Evolutionary conservation across 768 basidiomycete genomes (phyloP).

Genomic region (Collybia sordida): DNA sequence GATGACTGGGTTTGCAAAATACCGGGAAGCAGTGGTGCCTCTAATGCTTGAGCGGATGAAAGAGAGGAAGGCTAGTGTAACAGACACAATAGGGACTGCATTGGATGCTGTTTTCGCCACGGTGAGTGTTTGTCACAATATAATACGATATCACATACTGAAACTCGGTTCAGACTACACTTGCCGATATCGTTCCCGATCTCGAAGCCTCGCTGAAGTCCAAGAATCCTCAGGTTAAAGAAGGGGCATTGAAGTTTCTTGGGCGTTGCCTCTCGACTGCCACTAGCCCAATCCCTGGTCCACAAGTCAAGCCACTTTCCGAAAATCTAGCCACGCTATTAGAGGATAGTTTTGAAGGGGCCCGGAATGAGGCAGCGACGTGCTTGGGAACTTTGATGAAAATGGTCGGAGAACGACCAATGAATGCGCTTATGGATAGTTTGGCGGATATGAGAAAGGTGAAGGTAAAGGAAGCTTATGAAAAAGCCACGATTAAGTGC

Average conservation of each 20-base stretch:
- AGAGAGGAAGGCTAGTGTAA: slow-evolving; percentile 89
- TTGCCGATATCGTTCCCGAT: slow-evolving; percentile 84
- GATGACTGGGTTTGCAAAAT: slow-evolving; percentile 69
- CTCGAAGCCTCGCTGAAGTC: slow-evolving; percentile 72
- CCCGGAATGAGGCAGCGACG: slow-evolving; percentile 85
- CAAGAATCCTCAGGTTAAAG: slow-evolving; percentile 97
- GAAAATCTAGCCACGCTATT: slow-evolving; percentile 74
- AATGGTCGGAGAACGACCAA: slow-evolving; percentile 91
- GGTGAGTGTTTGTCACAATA: slow-evolving; percentile 45
- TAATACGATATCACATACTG: slow-evolving; percentile 5
- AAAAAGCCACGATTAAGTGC: slow-evolving; percentile 89
- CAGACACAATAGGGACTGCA: slow-evolving; percentile 84
- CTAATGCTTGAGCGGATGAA: slow-evolving; percentile 88
- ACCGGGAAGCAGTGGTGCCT: slow-evolving; percentile 69
- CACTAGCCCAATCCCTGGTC: slow-evolving; percentile 62
- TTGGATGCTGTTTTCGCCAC: slow-evolving; percentile 86
- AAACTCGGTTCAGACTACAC: slow-evolving; percentile 53
- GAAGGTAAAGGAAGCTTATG: slow-evolving; percentile 93
- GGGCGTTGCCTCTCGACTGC: slow-evolving; percentile 75
- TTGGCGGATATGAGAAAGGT: slow-evolving; percentile 84
- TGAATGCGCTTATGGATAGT: slow-evolving; percentile 83
- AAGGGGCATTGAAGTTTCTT: slow-evolving; percentile 87
- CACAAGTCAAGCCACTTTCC: slow-evolving; percentile 80
- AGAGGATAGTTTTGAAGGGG: slow-evolving; percentile 88
- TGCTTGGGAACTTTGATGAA: slow-evolving; percentile 92